These are phyloP conservation scores for Marasmius tenuissimus DNA, from an alignment of 1,284 basidiomycete genomes.

Conservation along the genomic window DNA sequence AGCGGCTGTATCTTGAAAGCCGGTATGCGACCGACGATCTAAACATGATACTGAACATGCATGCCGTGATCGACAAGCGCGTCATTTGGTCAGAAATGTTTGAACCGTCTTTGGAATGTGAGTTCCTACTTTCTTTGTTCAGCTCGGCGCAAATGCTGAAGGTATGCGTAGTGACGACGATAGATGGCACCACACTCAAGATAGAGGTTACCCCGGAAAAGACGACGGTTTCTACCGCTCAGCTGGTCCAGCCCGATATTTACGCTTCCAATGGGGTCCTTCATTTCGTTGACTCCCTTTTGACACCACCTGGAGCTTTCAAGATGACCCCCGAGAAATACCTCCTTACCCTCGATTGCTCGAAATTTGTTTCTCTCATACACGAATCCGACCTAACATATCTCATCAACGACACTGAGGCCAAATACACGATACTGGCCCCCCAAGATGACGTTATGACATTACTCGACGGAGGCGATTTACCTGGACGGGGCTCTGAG, in stretches of 20 bases:
- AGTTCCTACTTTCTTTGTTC: constrained; percentile 26
- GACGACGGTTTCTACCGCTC: constrained; percentile 65
- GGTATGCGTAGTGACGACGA: constrained; percentile 59
- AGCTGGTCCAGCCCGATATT: constrained; percentile 72
- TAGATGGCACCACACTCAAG: constrained; percentile 68
- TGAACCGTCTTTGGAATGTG: constrained; percentile 51
- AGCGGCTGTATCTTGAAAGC: constrained; percentile 84
- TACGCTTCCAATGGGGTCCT: constrained; percentile 95
- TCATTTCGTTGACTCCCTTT: constrained; percentile 83
- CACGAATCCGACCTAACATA: constrained; percentile 78
- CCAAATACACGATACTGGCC: constrained; percentile 82
- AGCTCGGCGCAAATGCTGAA: constrained; percentile 3
- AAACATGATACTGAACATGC: constrained; percentile 74
- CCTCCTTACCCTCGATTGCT: constrained; percentile 87
- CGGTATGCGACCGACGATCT: constrained; percentile 82
- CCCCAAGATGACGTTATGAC: constrained; percentile 85
- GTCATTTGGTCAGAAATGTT: constrained; percentile 72
- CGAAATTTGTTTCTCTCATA: constrained; percentile 85
- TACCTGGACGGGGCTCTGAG: constrained; percentile 65
- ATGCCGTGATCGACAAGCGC: constrained; percentile 56
- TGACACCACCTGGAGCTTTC: constrained; percentile 78
- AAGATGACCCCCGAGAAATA: constrained; percentile 91
- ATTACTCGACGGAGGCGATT: constrained; percentile 47
- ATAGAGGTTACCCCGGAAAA: constrained; percentile 53
- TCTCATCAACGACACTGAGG: constrained; percentile 77